Conservation (phyloP, 768 basidiomycete genomes). For the Suillus brevipes region DNA sequence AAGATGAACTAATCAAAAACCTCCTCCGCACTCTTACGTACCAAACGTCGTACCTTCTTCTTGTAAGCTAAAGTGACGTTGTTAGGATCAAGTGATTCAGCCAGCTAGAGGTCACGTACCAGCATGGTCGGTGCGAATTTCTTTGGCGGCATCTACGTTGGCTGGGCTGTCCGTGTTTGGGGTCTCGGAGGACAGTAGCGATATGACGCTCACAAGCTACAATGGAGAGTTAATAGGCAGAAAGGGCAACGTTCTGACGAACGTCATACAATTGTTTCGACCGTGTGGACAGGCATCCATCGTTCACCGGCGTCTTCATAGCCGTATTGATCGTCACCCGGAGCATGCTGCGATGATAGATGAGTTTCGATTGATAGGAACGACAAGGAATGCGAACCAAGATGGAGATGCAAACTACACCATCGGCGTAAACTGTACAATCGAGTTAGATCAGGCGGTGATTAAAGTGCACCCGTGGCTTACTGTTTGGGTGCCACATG, state of each 20-base stretch:
- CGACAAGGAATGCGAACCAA: constrained; percentile 45
- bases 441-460: neutral
- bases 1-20: constrained; percentile 58
- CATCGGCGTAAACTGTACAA: constrained; percentile 82
- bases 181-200: constrained; percentile 86
- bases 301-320: constrained; percentile 97
- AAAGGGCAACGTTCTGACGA: neutral
- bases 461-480: constrained; percentile 26
- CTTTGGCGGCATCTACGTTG: constrained; percentile 94
- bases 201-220: constrained; percentile 95
- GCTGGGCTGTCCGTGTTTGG: constrained; percentile 94
- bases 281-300: constrained; percentile 97
- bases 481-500: constrained; percentile 98
- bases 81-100: constrained; percentile 7
- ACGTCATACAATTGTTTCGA: constrained; percentile 85
- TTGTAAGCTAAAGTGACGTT: constrained; percentile 63
- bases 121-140: constrained; percentile 64
- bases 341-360: constrained; percentile 67
- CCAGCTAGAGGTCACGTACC: constrained; percentile 40
- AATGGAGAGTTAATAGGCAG: neutral
- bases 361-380: constrained; percentile 6
- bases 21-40: constrained; percentile 86
- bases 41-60: constrained; percentile 95
- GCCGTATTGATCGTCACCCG: constrained; percentile 94
- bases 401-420: constrained; percentile 94